Base-by-base conservation (phyloP, 768 basidiomycete genomes). In the Sistotremastrum niveocremeum region DNA sequence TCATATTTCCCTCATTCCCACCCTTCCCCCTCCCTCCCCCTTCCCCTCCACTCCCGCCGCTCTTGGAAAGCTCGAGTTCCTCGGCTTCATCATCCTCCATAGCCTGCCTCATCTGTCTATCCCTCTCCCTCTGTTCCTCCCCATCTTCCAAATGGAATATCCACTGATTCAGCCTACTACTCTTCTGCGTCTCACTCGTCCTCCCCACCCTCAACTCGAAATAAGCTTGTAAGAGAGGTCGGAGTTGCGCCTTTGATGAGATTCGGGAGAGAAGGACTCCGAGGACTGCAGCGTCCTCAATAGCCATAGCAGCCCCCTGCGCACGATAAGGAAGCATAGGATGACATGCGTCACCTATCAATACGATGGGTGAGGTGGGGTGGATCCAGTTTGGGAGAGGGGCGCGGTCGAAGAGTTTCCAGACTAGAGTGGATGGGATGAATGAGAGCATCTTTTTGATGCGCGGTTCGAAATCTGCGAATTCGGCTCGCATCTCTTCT, bases 91-190 rank as follows among this genome's bases (percentile, higher is more conserved):
- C 47, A 0, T 52, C 54, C 34, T 60, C 65, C 69, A 71, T 77
- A 29, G 72, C 74, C 1, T 44, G 47, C 7, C 62, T 62, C 75
- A 80, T 78, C 11, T 64, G 60, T 4, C 51, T 56, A 48, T 81
- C 79, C 7, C 79, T 66, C 39, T 59, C 60, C 38, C 63, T 57
- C 49, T 79, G 78, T 34, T 65, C 69, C 1, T 68, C 66, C 0
- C 77, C 76, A 46, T 79, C 79, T 0, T 63, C 61, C 0, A 77
- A 57, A 53, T 80, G 77, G 57, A 79, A 79, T 39, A 70, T 68
- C 36, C 62, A 49, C 49, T 74, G 72, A 54, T 78, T 78, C 32
- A 70, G 51, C 1, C 71, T 65, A 4, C 74, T 69, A 11, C 69
- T 65, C 0, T 55, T 54, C 51, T 81, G 78, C 1, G 73, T 74